Conservation (phyloP, 2,329 filamentous ascomycete genomes). For the Incumbomyces delicatus region DNA sequence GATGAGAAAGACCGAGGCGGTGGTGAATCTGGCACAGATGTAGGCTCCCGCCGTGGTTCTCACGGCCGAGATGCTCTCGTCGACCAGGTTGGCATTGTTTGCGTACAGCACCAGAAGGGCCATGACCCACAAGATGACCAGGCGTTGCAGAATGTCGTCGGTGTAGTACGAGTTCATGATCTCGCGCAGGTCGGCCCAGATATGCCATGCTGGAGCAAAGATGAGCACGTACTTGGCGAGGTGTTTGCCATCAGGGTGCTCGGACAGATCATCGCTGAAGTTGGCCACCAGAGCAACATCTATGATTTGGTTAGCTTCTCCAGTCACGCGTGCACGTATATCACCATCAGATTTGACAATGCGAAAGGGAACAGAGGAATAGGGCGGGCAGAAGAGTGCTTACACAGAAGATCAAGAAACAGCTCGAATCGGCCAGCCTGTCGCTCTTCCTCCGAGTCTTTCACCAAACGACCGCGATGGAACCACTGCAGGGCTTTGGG, state of each 20-base stretch:
- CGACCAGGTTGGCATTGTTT: conserved; percentile 38
- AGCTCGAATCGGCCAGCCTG: conserved; percentile 41
- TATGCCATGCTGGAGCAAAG: conserved; percentile 41
- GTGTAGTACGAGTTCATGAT: conserved; percentile 46
- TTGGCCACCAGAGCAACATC: conserved; percentile 35
- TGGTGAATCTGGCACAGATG: conserved; percentile 35
- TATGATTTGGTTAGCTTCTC: not conserved
- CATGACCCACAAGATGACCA: conserved; percentile 44
- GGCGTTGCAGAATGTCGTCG: conserved; percentile 39
- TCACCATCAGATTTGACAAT: too few species aligned
- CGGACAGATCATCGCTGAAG: conserved; percentile 40
- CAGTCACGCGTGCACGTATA: too few species aligned
- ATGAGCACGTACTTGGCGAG: conserved; percentile 42
- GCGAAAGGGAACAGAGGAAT: too few species aligned
- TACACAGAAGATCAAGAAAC: conserved; percentile 42
- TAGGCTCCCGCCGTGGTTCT: conserved; percentile 40
- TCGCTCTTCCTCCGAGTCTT: conserved; percentile 36
- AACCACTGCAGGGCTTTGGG: conserved; percentile 38
- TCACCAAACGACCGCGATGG: conserved; percentile 33
- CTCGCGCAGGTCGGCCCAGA: conserved; percentile 42
- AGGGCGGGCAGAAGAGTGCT: conserved; percentile 22
- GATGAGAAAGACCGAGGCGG: conserved; percentile 29
- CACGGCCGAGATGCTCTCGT: conserved; percentile 36
- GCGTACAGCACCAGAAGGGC: conserved; percentile 39
- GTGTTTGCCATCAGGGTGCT: conserved; percentile 35